Evolutionary conservation across 1,139 yeast species (phyloP).

Genomic region (Sugiyamaella paludigena): DNA sequence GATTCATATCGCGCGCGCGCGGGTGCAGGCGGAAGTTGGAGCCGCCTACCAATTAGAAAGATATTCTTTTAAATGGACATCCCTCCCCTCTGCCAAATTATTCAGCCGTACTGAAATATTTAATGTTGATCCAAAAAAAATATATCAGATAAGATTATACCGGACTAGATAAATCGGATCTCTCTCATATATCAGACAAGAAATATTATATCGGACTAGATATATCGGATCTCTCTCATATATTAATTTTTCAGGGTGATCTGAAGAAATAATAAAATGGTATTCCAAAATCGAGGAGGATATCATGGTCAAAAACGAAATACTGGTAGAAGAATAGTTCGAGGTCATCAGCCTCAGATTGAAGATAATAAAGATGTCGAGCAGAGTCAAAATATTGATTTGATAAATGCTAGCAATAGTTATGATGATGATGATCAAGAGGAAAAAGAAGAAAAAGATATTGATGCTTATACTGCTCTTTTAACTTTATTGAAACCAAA

Average conservation of each 20-base stretch:
- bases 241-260: background rate
- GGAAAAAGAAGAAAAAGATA: conserved; percentile 26
- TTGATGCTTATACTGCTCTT: conserved; percentile 64
- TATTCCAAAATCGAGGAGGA: conserved; percentile 3
- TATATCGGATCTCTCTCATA: too few relatives aligned
- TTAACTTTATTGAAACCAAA: conserved; percentile 55
- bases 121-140: conserved; percentile 7
- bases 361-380: background rate
- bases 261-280: background rate
- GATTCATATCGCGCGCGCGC: too few relatives aligned
- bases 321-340: conserved; percentile 18
- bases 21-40: too few relatives aligned
- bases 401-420: conserved; percentile 7
- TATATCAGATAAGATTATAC: background rate
- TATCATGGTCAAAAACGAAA: conserved; percentile 11
- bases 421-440: conserved; percentile 25
- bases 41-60: too few relatives aligned
- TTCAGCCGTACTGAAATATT: conserved; percentile 12
- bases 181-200: background rate
- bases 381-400: background rate
- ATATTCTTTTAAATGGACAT: too few relatives aligned
- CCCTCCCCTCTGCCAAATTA: background rate
- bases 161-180: too few relatives aligned
- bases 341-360: conserved; percentile 10
- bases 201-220: too few relatives aligned